These are phyloP conservation scores for Pleurotus salmoneostramineus DNA, from an alignment of 768 basidiomycete genomes.

Conservation along the genomic window DNA sequence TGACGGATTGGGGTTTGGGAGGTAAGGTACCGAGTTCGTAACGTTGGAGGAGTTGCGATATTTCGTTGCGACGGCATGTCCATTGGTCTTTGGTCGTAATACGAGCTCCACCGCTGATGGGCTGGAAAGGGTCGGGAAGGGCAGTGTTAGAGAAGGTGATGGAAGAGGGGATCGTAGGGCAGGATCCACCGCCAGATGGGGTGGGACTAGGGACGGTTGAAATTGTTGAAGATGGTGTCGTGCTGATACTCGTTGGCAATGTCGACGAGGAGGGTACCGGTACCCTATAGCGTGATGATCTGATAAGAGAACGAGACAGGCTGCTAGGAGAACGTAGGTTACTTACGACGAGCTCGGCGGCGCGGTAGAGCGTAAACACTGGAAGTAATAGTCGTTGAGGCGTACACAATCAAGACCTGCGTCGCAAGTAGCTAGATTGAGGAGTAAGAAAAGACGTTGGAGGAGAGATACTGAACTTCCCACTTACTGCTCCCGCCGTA, in stretches of 20 bases:
- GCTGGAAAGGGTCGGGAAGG: conserved; percentile 43
- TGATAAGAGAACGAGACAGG: neutral
- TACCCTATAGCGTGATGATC: neutral
- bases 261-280: neutral
- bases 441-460: neutral
- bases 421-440: neutral
- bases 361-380: neutral
- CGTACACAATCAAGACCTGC: neutral
- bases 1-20: conserved; percentile 39
- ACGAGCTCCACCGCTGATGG: conserved; percentile 34
- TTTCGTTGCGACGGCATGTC: conserved; percentile 48
- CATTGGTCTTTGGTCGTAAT: conserved; percentile 43
- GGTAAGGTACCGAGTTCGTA: conserved; percentile 52
- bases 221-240: conserved; percentile 15
- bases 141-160: neutral
- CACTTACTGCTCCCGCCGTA: neutral
- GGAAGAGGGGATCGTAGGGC: neutral
- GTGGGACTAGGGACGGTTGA: conserved; percentile 12
- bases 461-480: neutral
- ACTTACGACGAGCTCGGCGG: neutral
- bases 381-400: conserved; percentile 5
- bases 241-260: conserved; percentile 7
- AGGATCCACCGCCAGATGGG: neutral
- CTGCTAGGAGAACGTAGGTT: neutral
- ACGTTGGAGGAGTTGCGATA: conserved; percentile 44